These are phyloP conservation scores for Diaporthe sp. DNA, from an alignment of 2,329 filamentous ascomycete genomes.

Conservation along the genomic window DNA sequence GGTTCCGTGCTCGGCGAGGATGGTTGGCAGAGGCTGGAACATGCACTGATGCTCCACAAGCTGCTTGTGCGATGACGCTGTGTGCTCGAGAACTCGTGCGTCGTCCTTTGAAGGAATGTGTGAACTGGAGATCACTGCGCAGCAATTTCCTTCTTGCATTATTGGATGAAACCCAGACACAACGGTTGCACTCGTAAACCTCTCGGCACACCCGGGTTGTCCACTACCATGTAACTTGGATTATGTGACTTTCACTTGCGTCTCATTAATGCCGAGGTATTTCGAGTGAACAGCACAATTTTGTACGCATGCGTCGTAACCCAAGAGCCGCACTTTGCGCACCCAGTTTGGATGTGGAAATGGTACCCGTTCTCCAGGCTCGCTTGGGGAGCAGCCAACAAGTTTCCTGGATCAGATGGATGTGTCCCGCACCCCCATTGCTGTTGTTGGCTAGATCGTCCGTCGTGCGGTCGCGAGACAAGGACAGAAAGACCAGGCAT, in stretches of 20 bases:
- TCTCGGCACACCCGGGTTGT: background rate
- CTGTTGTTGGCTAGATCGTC: conserved; percentile 6
- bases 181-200: background rate
- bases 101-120: background rate
- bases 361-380: background rate
- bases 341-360: background rate
- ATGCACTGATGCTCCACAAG: too few species aligned
- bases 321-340: background rate
- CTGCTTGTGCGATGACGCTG: too few species aligned
- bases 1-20: too few species aligned
- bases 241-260: background rate
- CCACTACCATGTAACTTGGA: background rate
- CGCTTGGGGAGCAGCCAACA: background rate
- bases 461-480: background rate
- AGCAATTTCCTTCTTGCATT: background rate
- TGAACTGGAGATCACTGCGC: background rate
- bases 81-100: background rate
- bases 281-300: background rate
- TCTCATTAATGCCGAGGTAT: background rate
- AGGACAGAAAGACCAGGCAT: background rate
- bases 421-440: background rate
- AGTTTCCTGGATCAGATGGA: background rate
- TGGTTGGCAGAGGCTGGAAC: too few species aligned
- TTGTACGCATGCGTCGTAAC: background rate
- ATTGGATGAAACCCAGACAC: background rate